Conservation (phyloP, 345 rosid species). For the Acer saccharum region DNA sequence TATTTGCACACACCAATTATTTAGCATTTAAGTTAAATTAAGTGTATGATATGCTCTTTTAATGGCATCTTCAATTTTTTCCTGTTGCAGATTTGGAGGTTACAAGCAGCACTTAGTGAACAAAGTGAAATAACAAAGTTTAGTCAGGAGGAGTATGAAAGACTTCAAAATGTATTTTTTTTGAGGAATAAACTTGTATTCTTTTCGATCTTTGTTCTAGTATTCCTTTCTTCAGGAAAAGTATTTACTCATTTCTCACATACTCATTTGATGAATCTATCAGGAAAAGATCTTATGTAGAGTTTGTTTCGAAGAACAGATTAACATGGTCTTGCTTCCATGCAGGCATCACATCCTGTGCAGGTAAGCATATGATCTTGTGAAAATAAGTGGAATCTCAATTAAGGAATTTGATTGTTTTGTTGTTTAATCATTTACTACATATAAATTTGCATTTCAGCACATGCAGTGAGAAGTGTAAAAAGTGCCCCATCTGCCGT, state of each 20-base stretch:
- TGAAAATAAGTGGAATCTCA: neutral
- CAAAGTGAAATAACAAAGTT: conserved; percentile 70
- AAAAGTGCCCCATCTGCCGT: conserved; percentile 85
- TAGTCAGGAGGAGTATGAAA: conserved; percentile 83
- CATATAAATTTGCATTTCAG: conserved; percentile 35
- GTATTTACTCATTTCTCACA: neutral
- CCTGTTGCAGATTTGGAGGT: conserved; percentile 61
- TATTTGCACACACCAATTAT: neutral
- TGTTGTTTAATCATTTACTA: neutral
- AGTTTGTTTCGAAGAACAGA: conserved; percentile 88
- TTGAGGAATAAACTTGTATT: conserved; percentile 6
- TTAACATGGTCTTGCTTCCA: conserved; percentile 71
- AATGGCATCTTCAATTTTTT: conserved; percentile 12
- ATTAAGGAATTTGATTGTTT: neutral
- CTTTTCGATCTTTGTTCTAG: neutral
- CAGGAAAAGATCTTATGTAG: conserved; percentile 91
- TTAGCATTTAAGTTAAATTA: neutral
- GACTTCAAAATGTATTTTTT: conserved; percentile 69
- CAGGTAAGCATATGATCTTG: conserved; percentile 45
- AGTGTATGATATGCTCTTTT: neutral
- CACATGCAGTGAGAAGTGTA: conserved; percentile 87
- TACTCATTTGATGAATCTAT: conserved; percentile 19
- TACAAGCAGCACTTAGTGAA: conserved; percentile 69
- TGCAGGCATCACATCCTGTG: conserved; percentile 87
- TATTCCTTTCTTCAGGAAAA: neutral